Conservation (phyloP, 2,329 filamentous ascomycete genomes). For the Graphiopsis chlorocephala region DNA sequence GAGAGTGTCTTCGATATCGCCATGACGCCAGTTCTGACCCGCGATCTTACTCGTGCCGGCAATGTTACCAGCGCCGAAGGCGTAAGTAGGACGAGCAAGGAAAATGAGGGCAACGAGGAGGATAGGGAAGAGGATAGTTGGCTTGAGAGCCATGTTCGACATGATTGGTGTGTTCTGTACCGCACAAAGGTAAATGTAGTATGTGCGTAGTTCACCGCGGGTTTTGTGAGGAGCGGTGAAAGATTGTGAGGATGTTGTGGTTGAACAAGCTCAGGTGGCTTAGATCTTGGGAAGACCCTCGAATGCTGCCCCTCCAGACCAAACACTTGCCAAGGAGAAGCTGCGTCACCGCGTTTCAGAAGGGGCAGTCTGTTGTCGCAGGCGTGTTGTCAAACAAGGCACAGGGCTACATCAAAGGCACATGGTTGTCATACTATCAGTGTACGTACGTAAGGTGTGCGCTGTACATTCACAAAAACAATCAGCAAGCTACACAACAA, state of each 20-base stretch:
- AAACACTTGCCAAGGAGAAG: neutral
- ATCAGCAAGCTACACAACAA: neutral
- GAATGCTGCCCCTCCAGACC: slow-evolving; percentile 11
- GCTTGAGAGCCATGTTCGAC: slow-evolving; percentile 8
- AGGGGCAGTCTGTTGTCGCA: neutral
- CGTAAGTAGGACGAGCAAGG: slow-evolving; percentile 29
- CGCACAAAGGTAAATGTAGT: neutral
- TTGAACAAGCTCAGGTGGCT: neutral
- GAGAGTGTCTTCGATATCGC: slow-evolving; percentile 52
- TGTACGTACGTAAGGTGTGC: neutral
- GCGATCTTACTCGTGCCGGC: slow-evolving; percentile 42
- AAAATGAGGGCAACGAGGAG: slow-evolving; percentile 29
- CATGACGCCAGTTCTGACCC: slow-evolving; percentile 53
- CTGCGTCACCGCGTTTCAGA: slow-evolving; percentile 1
- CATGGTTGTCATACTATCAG: neutral
- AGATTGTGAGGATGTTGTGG: neutral
- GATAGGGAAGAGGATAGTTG: slow-evolving; percentile 21
- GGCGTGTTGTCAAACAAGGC: neutral
- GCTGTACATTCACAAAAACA: neutral
- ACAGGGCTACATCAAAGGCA: neutral
- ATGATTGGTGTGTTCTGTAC: neutral
- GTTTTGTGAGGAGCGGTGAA: neutral
- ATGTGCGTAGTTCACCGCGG: neutral
- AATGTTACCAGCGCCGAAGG: slow-evolving; percentile 50
- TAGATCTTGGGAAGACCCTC: neutral